Conservation (phyloP, 257 asterid species). For the Lantana camara region DNA sequence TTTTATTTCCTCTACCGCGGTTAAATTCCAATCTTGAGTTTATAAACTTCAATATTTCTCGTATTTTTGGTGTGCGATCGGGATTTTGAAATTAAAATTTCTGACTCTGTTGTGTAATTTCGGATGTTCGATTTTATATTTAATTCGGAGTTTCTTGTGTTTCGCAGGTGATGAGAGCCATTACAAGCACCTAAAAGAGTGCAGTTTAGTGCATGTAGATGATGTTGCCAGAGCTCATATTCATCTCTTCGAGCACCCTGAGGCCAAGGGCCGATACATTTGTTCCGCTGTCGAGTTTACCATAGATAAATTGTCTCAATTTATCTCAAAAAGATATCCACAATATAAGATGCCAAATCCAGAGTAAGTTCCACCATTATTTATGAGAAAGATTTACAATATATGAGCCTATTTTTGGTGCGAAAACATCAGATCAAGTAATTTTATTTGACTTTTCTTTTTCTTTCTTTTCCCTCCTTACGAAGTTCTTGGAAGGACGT, state of each 20-base stretch:
- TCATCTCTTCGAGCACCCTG: slow-evolving; percentile 36
- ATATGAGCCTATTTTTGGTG: too few relatives aligned
- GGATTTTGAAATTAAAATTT: too few relatives aligned
- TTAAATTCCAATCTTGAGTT: too few relatives aligned
- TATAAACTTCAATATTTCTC: too few relatives aligned
- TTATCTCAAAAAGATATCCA: slow-evolving; percentile 40
- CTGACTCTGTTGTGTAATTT: too few relatives aligned
- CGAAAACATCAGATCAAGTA: not conserved
- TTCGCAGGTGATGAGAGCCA: slow-evolving; percentile 33
- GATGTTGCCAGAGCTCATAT: slow-evolving; percentile 49
- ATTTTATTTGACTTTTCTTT: not conserved
- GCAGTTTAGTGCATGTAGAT: slow-evolving; percentile 41
- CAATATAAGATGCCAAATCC: slow-evolving; percentile 27
- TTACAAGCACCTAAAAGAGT: slow-evolving; percentile 10
- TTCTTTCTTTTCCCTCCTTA: not conserved
- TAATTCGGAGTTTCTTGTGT: too few relatives aligned
- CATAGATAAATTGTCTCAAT: slow-evolving; percentile 27
- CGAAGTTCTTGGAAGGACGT: too few relatives aligned
- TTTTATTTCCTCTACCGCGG: too few relatives aligned
- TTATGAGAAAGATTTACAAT: too few relatives aligned
- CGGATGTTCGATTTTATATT: too few relatives aligned
- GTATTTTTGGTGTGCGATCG: too few relatives aligned
- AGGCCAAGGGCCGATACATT: slow-evolving; percentile 49
- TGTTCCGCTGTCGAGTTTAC: slow-evolving; percentile 40
- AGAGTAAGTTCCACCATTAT: slow-evolving; percentile 30